Evolutionary conservation across 2,329 filamentous ascomycete species (phyloP).

Genomic region (Verticillium longisporum): DNA sequence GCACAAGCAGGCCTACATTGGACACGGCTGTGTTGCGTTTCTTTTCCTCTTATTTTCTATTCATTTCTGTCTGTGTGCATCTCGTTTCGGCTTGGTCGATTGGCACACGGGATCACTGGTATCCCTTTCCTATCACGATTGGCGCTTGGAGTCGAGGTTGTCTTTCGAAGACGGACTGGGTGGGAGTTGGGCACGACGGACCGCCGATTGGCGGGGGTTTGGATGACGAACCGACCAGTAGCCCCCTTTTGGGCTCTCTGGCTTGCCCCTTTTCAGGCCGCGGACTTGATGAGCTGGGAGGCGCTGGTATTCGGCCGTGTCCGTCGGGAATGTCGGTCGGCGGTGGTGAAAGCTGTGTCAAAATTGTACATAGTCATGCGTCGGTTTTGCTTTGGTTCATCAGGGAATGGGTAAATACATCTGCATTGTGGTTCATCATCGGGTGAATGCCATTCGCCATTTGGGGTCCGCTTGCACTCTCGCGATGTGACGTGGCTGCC

Average conservation of each 20-base stretch:
- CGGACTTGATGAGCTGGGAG: slow-evolving; percentile 9
- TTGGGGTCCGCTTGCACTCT: no score
- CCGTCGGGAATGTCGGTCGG: slow-evolving; percentile 1
- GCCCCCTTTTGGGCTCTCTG: not conserved
- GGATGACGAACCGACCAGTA: not conserved
- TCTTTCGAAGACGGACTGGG: not conserved
- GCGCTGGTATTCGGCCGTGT: not conserved
- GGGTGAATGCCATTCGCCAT: no score
- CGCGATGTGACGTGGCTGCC: no score
- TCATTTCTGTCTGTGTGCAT: slow-evolving; percentile 9
- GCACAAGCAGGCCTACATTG: not conserved
- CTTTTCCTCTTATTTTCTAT: slow-evolving; percentile 8
- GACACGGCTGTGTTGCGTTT: not conserved
- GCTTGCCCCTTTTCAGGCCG: not conserved
- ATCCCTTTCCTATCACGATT: slow-evolving; percentile 22
- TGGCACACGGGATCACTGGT: not conserved
- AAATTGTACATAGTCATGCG: slow-evolving; percentile 36
- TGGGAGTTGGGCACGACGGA: not conserved
- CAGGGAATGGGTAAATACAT: slow-evolving; percentile 20
- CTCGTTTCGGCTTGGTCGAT: not conserved
- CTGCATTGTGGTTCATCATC: slow-evolving; percentile 9
- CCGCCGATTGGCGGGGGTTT: not conserved
- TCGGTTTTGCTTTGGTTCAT: slow-evolving; percentile 22
- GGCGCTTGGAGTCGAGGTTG: slow-evolving; percentile 30
- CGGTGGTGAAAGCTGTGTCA: slow-evolving; percentile 16